Base-by-base conservation (phyloP, 1,284 basidiomycete genomes). In the Sparassis latifolia region DNA sequence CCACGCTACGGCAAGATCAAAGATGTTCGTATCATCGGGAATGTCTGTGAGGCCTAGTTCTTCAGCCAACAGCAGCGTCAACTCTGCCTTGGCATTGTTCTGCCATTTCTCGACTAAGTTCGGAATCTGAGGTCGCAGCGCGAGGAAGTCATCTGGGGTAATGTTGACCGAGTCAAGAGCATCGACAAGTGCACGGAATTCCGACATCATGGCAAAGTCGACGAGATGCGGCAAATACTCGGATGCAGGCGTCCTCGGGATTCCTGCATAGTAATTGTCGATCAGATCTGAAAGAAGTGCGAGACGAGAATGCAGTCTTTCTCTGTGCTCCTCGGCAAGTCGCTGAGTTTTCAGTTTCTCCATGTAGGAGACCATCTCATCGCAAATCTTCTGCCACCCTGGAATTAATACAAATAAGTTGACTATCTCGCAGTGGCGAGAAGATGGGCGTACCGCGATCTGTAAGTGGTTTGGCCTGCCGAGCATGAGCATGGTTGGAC, bases 161-260 rank as follows among this genome's bases (percentile, higher is more conserved):
- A 48, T 10, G 20, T 10, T 32, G 9, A 10, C n/a, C 2, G 38
- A 31, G 10, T 5, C 28, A 20, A 40, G 49, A 1, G 40, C 40
- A 29, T 51, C 49, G 10, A 43, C 32, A 10, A 51, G 5, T 5
- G 6, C 32, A 12, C 49, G 49, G 31, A 51, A 46, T 31, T 51
- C 49, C 20, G 44, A 45, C 45, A 51, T 51, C 9, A 44, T 9
- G 2, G 49, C 49, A 28, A 33, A 51, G 28, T 51, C 49, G 1
- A 51, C 10, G 49, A 50, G 35, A 48, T 40, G 39, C 10, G 49
- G 43, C 10, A 39, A 20, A 9, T 29, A 41, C 32, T 41, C 44
- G 10, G 9, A 31, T 4, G 5, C n/a, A 27, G 35, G 31, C 10
- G n/a, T 30, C 33, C n/a, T 38, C 27, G 10, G 31, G 12, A 2